phyloP scores from a whole-genome alignment of 2,329 filamentous ascomycete species.

The Colletotrichum kahawae region DNA sequence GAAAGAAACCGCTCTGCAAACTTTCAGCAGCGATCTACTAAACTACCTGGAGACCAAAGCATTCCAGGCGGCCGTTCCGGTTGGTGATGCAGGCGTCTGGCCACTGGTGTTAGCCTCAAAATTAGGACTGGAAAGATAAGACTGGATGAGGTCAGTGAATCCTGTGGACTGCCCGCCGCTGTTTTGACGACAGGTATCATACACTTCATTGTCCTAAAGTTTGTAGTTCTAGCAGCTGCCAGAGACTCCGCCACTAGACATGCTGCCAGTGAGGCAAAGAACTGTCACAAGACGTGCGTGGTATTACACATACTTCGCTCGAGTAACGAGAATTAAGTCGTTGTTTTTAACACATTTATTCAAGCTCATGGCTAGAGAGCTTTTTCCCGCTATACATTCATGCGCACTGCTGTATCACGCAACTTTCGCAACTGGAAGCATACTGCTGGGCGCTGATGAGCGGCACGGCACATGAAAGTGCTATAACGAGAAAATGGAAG shows the following conservation, averaged over 20 bases:
- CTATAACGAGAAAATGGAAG: neutral
- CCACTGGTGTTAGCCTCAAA: neutral
- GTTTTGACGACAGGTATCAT: neutral
- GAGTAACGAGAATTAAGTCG: too few species aligned
- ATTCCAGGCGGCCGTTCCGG: neutral
- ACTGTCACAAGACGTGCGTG: too few species aligned
- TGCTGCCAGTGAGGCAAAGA: too few species aligned
- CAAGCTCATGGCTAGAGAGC: too few species aligned
- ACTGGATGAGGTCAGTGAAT: neutral
- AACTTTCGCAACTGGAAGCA: neutral
- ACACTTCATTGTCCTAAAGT: neutral
- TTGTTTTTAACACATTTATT: too few species aligned
- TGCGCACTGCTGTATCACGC: too few species aligned
- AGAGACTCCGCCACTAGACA: too few species aligned
- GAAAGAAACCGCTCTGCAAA: too few species aligned
- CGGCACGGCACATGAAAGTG: neutral
- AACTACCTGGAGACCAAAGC: accelerated
- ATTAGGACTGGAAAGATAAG: neutral
- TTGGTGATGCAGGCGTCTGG: neutral
- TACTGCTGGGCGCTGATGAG: neutral
- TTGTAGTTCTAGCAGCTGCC: neutral
- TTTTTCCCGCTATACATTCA: too few species aligned
- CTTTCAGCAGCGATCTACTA: neutral
- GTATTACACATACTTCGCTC: too few species aligned
- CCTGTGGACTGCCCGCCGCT: neutral